A percentile compares a stretch with the other conserved stretches of the same genome.
phyloP scores from a whole-genome alignment of 2,329 filamentous ascomycete species.

The Zymoseptoria pseudotritici region DNA sequence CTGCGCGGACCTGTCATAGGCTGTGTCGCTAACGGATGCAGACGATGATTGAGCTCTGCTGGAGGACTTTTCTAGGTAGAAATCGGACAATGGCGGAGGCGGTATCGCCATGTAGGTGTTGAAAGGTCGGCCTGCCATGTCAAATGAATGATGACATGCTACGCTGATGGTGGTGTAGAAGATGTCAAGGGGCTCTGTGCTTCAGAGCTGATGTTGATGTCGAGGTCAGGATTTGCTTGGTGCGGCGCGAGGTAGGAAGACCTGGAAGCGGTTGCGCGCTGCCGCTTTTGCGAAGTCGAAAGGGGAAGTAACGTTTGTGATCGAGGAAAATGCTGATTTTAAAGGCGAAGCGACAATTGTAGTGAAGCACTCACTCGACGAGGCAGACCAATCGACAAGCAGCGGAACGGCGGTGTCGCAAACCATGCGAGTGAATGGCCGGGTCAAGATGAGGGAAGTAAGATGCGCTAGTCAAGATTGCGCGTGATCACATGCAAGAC shows the following conservation, averaged over 20 bases:
- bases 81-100: slow-evolving; percentile 23
- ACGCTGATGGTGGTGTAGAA: slow-evolving; percentile 2
- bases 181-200: neutral
- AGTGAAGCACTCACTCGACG: neutral
- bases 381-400: neutral
- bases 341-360: neutral
- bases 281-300: neutral
- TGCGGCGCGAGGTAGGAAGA: neutral
- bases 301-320: neutral
- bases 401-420: neutral
- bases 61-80: slow-evolving; percentile 14
- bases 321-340: neutral
- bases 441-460: neutral
- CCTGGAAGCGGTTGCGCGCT: neutral
- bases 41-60: slow-evolving; percentile 5
- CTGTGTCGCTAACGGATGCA: neutral
- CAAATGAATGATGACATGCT: slow-evolving; percentile 10
- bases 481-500: neutral
- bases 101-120: slow-evolving; percentile 17
- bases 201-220: neutral
- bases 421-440: neutral
- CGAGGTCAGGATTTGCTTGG: neutral
- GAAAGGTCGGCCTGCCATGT: slow-evolving; percentile 8
- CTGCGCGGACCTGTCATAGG: neutral
- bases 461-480: neutral